phyloP scores from a whole-genome alignment of 805 yeast species.

The Saturnispora zaruensis region DNA sequence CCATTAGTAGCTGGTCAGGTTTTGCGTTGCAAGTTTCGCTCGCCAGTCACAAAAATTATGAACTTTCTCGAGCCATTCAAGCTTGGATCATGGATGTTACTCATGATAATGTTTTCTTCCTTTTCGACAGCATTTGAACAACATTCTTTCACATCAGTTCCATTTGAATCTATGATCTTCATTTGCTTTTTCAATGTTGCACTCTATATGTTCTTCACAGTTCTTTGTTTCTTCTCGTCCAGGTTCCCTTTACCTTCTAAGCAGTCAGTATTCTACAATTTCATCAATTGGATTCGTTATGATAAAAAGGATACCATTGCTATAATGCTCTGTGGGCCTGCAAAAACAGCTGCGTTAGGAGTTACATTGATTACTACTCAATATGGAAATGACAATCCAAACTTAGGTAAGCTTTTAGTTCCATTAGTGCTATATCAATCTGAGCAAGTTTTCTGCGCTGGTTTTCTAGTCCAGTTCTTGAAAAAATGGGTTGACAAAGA shows the following conservation, averaged over 20 bases:
- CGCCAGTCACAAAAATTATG: conserved; percentile 50
- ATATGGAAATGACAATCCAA: conserved; percentile 53
- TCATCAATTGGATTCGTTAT: conserved; percentile 43
- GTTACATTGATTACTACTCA: conserved; percentile 57
- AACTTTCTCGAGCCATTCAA: conserved; percentile 52
- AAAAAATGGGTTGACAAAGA: conserved; percentile 5
- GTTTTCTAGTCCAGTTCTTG: conserved; percentile 19
- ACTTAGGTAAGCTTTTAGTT: conserved; percentile 63
- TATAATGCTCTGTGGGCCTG: conserved; percentile 81
- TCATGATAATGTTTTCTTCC: conserved; percentile 49
- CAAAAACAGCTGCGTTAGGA: conserved; percentile 88
- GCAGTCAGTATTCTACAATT: conserved; percentile 37
- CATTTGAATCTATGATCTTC: conserved; percentile 57
- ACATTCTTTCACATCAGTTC: conserved; percentile 55
- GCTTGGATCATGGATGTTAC: conserved; percentile 70
- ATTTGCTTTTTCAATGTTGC: conserved; percentile 78
- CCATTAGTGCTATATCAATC: conserved; percentile 81
- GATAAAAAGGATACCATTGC: conserved; percentile 63
- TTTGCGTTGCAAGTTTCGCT: conserved; percentile 58
- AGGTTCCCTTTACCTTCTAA: conserved; percentile 52
- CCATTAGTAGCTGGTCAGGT: conserved; percentile 86
- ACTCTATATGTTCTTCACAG: conserved; percentile 67
- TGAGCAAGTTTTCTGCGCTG: conserved; percentile 78
- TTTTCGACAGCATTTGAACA: conserved; percentile 36
- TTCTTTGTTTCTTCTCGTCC: conserved; percentile 49